Evolutionary conservation across 305 asterid genomes (phyloP), one percentile per base, ranked within the genome.

Genomic region (Solanum aculeatissimum): DNA sequence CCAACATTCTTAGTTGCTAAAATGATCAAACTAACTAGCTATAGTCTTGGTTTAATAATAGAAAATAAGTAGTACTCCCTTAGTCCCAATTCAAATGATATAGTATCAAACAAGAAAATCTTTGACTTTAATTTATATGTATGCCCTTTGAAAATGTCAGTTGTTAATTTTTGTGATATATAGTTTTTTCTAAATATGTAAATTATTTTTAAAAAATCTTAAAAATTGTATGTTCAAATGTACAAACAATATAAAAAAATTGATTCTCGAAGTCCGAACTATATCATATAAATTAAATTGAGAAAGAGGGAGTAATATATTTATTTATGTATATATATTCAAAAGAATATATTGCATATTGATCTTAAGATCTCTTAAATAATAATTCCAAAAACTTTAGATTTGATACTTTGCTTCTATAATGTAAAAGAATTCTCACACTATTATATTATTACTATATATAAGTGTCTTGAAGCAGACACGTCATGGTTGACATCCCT

Each of bases 11-110:
- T 66, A 66, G 13, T 21, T 66, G 45, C 45, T 15, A 66, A 66
- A 66, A 32, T 68, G 75, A 68, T 16, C 2, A 68, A 15, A 35
- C 42, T 68, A 18, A 7, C 15, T 68, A 68, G 18, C 40, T 66
- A 32, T 66, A 25, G 25, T 68, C 9, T 7, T 16, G 45, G 38
- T 13, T 15, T 16, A 15, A 66, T 16, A 15, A 66, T 14, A 16
- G 21, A 32, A 7, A 65, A 16, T 51, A 15, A 14, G 55, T 14
- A 13, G 16, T 5, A 49, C 54, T 49, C 6, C 45, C 7, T 49
- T 2, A 0, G 2, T 49, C 1, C 2, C 54, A 14, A 14, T 49
- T 49, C 0, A 49, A 49, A 49, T 13, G 19, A 49, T 0, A 40
- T 7, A 5, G 19, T 49, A 2, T 49, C 19, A 14, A 49, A 14